These are phyloP conservation scores for Shiraia sp. DNA, from an alignment of 2,329 filamentous ascomycete genomes.

Conservation along the genomic window DNA sequence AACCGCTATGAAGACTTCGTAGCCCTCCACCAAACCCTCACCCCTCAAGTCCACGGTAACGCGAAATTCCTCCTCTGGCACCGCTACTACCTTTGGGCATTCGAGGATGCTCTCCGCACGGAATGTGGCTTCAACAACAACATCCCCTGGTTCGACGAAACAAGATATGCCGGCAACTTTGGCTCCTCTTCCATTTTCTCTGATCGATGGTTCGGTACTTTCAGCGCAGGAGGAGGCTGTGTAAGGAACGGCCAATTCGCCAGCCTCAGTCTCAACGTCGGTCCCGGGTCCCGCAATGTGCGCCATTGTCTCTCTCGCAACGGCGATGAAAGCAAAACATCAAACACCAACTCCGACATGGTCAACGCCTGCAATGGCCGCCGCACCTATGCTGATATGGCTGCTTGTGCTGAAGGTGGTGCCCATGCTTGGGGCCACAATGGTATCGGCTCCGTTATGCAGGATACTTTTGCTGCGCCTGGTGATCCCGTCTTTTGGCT, in stretches of 20 bases:
- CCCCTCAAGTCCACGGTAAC: slow-evolving; percentile 37
- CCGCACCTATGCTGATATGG: slow-evolving; percentile 33
- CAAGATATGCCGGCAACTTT: slow-evolving; percentile 34
- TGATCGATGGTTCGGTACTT: slow-evolving; percentile 27
- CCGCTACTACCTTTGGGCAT: slow-evolving; percentile 47
- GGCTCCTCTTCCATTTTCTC: slow-evolving; percentile 35
- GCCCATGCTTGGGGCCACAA: slow-evolving; percentile 43
- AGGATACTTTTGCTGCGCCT: slow-evolving; percentile 37
- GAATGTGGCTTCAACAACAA: slow-evolving; percentile 49
- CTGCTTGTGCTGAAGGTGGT: slow-evolving; percentile 31
- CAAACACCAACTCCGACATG: slow-evolving; percentile 29
- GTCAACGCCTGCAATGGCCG: slow-evolving; percentile 33
- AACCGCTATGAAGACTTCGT: slow-evolving; percentile 43
- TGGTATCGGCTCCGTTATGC: slow-evolving; percentile 41
- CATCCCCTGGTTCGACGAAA: slow-evolving; percentile 46
- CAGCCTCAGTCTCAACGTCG: slow-evolving; percentile 33
- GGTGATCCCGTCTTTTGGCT: slow-evolving; percentile 51
- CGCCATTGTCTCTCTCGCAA: slow-evolving; percentile 38
- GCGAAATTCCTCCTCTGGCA: slow-evolving; percentile 50
- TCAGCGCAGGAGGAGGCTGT: slow-evolving; percentile 30
- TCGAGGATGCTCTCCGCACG: slow-evolving; percentile 46
- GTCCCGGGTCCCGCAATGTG: slow-evolving; percentile 30
- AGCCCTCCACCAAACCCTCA: slow-evolving; percentile 38
- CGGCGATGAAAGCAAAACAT: slow-evolving; percentile 25
- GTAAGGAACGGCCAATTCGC: slow-evolving; percentile 40